Evolutionary conservation across 164 flowering plant species (phyloP), one percentile per base, ranked within the genome.

Genomic region (Aristolochia contorta): DNA sequence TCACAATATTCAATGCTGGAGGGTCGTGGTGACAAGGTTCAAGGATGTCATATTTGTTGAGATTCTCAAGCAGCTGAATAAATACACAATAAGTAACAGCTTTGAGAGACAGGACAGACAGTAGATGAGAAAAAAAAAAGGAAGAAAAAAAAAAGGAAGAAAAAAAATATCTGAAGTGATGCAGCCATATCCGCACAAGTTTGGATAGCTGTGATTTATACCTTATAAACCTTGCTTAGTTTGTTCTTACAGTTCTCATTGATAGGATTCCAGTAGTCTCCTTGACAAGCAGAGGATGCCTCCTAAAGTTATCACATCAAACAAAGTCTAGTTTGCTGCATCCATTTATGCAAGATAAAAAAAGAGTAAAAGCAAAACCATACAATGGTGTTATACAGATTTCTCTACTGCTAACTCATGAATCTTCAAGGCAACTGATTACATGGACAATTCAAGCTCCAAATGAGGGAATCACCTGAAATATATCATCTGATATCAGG

Each of bases 31-130:
- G 88, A 72, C 96, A 86, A 32, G 94, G 96, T 72, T 90, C 94
- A 20, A 93, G 82, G 67, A 87, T 90, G 74, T 87, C 74, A 52
- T 87, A 93, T 43, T 82, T 79, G 75, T 93, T 93, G 59, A 93
- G 66, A 57, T 58, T 79, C 8, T 47, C 59, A 37, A 89, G 10
- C 23, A 62, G 79, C 96, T 91, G 84, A 21, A 27, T 20, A 16
- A 14, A 63, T 8, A 18, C 24, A 24, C 5, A 8, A 37, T 3
- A 37, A 37, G 0, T 0, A 3, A 37, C 7, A 53, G 25, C 18
- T 33, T 19, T 21, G 9, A 33, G 12, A 37, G 12, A 37, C 43
- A 37, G 9, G 7, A 10, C 43, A 37, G 43, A 0, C 43, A 37
- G 43, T 37, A 37, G 43, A 37, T 4, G 30, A 37, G 9, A 37